Percentiles rank a stretch among this genome's conserved stretches.
These are phyloP conservation scores for Volutella citrinella DNA, from an alignment of 2,329 filamentous ascomycete species.

Conservation along the genomic window DNA sequence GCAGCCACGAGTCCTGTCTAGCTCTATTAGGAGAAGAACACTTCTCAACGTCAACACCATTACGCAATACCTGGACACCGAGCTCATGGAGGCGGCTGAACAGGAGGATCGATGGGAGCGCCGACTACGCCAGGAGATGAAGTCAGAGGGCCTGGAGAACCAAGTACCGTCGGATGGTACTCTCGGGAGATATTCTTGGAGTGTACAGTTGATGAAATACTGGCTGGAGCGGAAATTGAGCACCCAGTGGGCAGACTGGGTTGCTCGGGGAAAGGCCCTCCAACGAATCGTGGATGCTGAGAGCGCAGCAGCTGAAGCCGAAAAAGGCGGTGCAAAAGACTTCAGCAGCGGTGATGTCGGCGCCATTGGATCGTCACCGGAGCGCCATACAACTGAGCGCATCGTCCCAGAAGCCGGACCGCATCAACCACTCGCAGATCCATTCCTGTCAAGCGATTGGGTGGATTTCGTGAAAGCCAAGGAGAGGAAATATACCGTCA, in stretches of 20 bases:
- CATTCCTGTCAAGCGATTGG: conserved; percentile 2
- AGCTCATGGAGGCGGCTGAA: conserved; percentile 25
- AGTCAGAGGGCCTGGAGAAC: conserved; percentile 10
- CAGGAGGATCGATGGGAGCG: conserved; percentile 51
- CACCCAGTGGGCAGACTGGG: conserved; percentile 33
- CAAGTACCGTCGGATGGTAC: conserved; percentile 5
- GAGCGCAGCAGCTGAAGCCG: conserved; percentile 24
- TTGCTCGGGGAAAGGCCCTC: conserved; percentile 40
- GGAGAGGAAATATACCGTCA: background rate
- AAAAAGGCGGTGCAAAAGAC: no score
- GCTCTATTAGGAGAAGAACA: conserved; percentile 53
- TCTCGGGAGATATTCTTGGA: conserved; percentile 28
- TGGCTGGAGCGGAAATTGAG: conserved; percentile 33
- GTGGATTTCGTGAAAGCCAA: background rate
- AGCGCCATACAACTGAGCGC: no score
- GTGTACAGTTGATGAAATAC: conserved; percentile 26
- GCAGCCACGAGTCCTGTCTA: conserved; percentile 57
- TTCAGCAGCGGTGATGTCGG: no score
- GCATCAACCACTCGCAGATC: no score
- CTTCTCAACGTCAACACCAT: conserved; percentile 40
- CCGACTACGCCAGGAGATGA: conserved; percentile 29
- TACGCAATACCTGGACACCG: conserved; percentile 38
- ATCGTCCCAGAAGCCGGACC: background rate
- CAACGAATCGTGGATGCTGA: conserved; percentile 39
- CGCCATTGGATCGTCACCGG: no score